Base-by-base conservation (phyloP, 2,329 filamentous ascomycete genomes). In the Rugonectria rugulosa region DNA sequence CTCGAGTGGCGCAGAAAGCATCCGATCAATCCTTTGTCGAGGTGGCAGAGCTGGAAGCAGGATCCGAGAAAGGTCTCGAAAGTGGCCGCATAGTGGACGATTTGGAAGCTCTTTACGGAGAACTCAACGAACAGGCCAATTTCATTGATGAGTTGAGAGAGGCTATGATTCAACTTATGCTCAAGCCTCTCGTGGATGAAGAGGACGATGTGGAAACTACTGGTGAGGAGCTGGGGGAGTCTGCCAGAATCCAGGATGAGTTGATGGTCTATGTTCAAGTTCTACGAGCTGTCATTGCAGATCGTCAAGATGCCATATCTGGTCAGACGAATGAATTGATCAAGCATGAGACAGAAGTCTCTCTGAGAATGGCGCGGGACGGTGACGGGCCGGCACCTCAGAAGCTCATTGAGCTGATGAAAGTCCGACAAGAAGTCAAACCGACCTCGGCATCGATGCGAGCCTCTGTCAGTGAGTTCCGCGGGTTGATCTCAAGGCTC, bases 191-290 rank as follows among this genome's bases (percentile, higher is more conserved):
- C 2, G 86, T 98, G 15, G 95, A 98, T 64, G 87, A 95, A 67
- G 92, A 96, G 34, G 86, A 86, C 1, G 78, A 78, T 14, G 74
- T 82, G 9, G 91, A 96, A 54, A 83, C 87, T 3, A 94, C 92
- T 10, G 95, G 95, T 20, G 89, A 97, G 56, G 95, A 98, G 70
- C 95, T 97, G 60, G 90, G 92, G 63, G 85, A 90, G 26, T 96
- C 94, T 0, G 91, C 92, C 0, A 91, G 91, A 70, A 83, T 88
- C 40, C 94, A 98, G 73, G 94, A 97, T 58, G 87, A 96, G 69
- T 84, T 97, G 36, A 91, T 94, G 73, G 90, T 90, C 6, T 96
- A 96, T 68, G 89, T 96, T 54, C 87, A 92, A 69, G 87, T 85
- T 8, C 78, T 97, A 23, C 84, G 91, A 56, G 86, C 89, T 0